A percentile compares a stretch with the other conserved stretches of the same genome.
Conservation (phyloP, 257 asterid species). For the Solanum ossicruentum region DNA sequence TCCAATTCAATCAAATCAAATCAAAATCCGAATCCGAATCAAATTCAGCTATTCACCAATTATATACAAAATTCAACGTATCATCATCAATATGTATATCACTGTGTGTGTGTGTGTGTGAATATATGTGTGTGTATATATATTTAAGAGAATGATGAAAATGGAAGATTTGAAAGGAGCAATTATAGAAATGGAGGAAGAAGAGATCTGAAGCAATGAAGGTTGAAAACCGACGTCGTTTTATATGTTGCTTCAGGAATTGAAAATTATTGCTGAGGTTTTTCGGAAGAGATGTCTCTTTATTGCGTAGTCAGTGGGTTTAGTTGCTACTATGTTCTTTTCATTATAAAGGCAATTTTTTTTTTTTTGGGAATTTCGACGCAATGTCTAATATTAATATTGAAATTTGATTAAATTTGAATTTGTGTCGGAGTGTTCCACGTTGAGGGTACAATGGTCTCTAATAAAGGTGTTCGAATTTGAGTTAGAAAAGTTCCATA, state of each 20-base stretch:
- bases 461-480: too few relatives aligned
- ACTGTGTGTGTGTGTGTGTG: not conserved
- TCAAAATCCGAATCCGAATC: conserved; percentile 2
- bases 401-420: too few relatives aligned
- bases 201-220: conserved; percentile 1
- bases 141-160: not conserved
- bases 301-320: not conserved
- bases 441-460: too few relatives aligned
- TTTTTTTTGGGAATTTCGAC: too few relatives aligned
- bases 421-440: too few relatives aligned
- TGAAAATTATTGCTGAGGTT: not conserved
- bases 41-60: not conserved
- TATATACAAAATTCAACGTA: not conserved
- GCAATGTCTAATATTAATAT: too few relatives aligned
- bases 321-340: not conserved
- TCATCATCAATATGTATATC: not conserved
- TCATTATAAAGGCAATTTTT: not conserved
- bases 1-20: not conserved
- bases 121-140: not conserved
- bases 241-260: not conserved
- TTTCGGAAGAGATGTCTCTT: not conserved
- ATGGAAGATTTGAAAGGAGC: not conserved
- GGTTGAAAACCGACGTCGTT: not conserved
- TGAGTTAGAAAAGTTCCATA: too few relatives aligned
- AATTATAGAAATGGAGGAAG: not conserved